These are phyloP conservation scores for Pleurotus eryngii DNA, from an alignment of 768 basidiomycete genomes.

Conservation along the genomic window DNA sequence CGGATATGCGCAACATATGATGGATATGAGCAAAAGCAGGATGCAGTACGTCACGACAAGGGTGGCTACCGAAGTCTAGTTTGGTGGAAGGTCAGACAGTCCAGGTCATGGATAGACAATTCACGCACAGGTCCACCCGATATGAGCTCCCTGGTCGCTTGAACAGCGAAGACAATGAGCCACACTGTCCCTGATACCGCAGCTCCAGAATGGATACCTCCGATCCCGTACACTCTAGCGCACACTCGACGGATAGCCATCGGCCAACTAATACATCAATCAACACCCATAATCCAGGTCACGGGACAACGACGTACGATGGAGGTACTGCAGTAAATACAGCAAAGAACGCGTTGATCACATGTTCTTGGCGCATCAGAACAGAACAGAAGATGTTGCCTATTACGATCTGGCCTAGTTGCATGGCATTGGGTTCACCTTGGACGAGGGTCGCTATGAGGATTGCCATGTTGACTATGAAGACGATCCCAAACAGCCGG, in stretches of 20 bases:
- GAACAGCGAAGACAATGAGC: slow-evolving; percentile 45
- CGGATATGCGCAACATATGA: slow-evolving; percentile 38
- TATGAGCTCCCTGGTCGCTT: slow-evolving; percentile 35
- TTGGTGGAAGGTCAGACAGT: no score
- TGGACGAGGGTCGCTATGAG: slow-evolving; percentile 38
- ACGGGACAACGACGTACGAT: slow-evolving; percentile 10
- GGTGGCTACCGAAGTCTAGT: slow-evolving; percentile 27
- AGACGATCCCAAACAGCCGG: slow-evolving; percentile 51
- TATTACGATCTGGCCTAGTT: slow-evolving; percentile 36
- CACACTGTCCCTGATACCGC: slow-evolving; percentile 51
- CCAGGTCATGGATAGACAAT: neutral
- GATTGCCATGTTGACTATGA: slow-evolving; percentile 45
- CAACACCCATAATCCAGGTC: neutral
- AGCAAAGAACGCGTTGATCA: slow-evolving; percentile 50
- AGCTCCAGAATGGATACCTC: slow-evolving; percentile 52
- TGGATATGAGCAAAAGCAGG: slow-evolving; percentile 29
- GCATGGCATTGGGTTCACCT: slow-evolving; percentile 29
- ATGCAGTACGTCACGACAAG: slow-evolving; percentile 36
- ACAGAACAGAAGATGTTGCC: slow-evolving; percentile 42
- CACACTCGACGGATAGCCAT: slow-evolving; percentile 40
- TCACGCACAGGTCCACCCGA: slow-evolving; percentile 7
- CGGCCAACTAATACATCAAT: slow-evolving; percentile 23
- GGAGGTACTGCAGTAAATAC: slow-evolving; percentile 38
- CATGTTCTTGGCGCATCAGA: slow-evolving; percentile 47
- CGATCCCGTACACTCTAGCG: slow-evolving; percentile 53